Conservation (phyloP, 148 eudicot species). For the Bassia scoparia region DNA sequence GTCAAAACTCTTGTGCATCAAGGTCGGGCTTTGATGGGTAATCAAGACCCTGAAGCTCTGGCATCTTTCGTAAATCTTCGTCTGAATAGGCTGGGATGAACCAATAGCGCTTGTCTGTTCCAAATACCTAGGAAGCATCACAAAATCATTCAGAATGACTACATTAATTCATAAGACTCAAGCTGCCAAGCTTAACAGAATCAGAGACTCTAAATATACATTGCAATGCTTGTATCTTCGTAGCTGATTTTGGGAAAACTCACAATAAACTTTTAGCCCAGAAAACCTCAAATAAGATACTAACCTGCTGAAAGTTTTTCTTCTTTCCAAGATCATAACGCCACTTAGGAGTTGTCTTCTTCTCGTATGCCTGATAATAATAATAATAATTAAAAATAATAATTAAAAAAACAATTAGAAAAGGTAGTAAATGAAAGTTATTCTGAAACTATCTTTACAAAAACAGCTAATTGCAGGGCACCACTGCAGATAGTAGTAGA, state of each 20-base stretch:
- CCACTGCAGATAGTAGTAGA: background rate
- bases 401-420: background rate
- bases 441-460: background rate
- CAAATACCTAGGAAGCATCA: constrained; percentile 58
- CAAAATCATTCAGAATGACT: background rate
- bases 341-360: constrained; percentile 84
- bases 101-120: constrained; percentile 71
- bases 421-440: background rate
- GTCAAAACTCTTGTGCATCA: constrained; percentile 55
- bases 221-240: background rate
- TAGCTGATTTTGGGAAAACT: background rate
- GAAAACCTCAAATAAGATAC: constrained; percentile 2
- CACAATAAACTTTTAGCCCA: constrained; percentile 4
- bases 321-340: constrained; percentile 87
- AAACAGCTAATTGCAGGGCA: constrained; percentile 3
- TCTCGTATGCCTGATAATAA: constrained; percentile 88
- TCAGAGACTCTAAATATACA: background rate
- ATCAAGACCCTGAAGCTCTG: constrained; percentile 91
- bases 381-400: no score
- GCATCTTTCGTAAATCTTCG: constrained; percentile 79
- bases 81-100: constrained; percentile 79
- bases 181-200: background rate
- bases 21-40: constrained; percentile 85
- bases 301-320: constrained; percentile 95
- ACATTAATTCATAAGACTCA: background rate